Evolutionary conservation across 345 rosid species (phyloP).

Genomic region (Hibiscus trionum): DNA sequence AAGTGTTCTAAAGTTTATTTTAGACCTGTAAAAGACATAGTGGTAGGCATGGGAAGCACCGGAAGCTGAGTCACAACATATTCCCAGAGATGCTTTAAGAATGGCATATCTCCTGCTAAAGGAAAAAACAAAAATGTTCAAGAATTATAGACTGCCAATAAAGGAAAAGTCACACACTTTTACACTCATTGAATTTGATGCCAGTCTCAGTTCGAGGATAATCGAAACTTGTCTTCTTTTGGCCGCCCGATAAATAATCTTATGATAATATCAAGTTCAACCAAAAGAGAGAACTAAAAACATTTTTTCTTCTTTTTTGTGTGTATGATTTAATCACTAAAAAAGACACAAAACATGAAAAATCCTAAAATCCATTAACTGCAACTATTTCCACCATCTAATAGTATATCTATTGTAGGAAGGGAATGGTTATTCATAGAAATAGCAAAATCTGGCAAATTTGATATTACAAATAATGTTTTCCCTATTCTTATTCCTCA

Average conservation of each 20-base stretch:
- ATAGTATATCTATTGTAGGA: neutral
- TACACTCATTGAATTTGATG: neutral
- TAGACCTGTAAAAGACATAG: slow-evolving; percentile 33
- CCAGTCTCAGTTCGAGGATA: neutral
- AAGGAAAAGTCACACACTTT: neutral
- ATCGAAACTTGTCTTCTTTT: no score
- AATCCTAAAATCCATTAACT: neutral
- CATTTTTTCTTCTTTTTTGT: neutral
- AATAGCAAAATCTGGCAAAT: neutral
- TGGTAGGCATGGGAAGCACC: slow-evolving; percentile 10
- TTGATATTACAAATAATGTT: neutral
- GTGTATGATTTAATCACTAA: neutral
- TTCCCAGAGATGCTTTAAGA: slow-evolving; percentile 14
- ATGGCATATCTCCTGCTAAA: slow-evolving; percentile 4
- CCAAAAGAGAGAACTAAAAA: no score
- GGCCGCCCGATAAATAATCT: no score
- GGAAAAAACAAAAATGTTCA: neutral
- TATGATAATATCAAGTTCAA: no score
- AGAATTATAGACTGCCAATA: neutral
- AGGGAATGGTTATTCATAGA: neutral
- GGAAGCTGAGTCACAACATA: slow-evolving; percentile 7
- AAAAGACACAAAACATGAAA: neutral
- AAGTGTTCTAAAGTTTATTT: slow-evolving; percentile 4
- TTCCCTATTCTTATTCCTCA: neutral
- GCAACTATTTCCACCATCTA: neutral